phyloP scores from a whole-genome alignment of 208 protist species.

The Spongospora subterranea region DNA sequence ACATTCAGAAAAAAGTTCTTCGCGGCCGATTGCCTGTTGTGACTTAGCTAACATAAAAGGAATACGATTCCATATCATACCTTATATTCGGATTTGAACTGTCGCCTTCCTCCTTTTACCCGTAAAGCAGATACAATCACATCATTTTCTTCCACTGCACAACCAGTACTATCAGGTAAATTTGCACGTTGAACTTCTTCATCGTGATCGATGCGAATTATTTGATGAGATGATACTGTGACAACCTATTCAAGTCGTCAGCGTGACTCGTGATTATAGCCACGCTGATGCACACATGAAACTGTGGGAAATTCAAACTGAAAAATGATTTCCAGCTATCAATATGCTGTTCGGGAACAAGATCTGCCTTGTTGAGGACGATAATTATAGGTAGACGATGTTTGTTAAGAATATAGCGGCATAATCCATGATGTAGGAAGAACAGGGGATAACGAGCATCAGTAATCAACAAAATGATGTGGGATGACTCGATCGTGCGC shows the following conservation, averaged over 20 bases:
- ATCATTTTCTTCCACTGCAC: too few relatives aligned
- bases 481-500: neutral
- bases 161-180: too few relatives aligned
- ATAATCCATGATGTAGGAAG: neutral
- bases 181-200: too few relatives aligned
- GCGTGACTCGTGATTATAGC: neutral
- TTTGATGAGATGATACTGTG: neutral
- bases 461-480: neutral
- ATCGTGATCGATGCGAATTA: neutral
- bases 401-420: neutral
- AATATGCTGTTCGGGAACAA: neutral
- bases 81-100: too few relatives aligned
- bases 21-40: too few relatives aligned
- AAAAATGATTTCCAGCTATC: neutral
- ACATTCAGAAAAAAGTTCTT: too few relatives aligned
- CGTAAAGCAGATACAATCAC: too few relatives aligned
- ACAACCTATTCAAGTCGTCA: neutral
- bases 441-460: neutral
- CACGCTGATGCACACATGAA: neutral
- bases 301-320: neutral
- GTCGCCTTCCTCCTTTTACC: too few relatives aligned
- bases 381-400: neutral
- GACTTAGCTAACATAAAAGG: too few relatives aligned
- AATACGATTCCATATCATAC: too few relatives aligned
- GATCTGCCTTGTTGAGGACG: conserved; percentile 9